These are phyloP conservation scores for Halteria grandinella DNA, from an alignment of 73 alveolate genomes.

Conservation along the genomic window DNA sequence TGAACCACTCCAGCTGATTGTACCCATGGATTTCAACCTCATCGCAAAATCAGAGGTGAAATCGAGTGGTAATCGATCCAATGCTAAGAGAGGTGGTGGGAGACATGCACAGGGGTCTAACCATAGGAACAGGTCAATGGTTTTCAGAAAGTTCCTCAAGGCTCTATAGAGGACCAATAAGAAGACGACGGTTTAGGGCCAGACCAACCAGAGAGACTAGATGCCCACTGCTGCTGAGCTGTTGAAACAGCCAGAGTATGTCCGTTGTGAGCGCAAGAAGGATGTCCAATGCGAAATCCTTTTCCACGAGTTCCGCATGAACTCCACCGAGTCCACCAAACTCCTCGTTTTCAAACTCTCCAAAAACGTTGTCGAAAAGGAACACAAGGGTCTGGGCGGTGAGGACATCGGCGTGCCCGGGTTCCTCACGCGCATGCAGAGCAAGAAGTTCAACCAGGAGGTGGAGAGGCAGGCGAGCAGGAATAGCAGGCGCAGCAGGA, in stretches of 20 bases:
- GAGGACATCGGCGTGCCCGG: no score
- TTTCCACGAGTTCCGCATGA: slow-evolving; percentile 10
- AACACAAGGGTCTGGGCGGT: no score
- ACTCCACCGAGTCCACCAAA: slow-evolving; percentile 7
- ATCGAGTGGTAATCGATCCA: neutral
- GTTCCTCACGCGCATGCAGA: no score
- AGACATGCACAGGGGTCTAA: neutral
- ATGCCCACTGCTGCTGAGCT: slow-evolving; percentile 35
- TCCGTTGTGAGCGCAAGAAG: slow-evolving; percentile 35
- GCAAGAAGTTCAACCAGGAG: no score
- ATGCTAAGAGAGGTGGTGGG: neutral
- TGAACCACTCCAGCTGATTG: slow-evolving; percentile 18
- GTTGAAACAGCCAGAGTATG: slow-evolving; percentile 28
- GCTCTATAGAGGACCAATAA: slow-evolving; percentile 15
- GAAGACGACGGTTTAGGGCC: no score
- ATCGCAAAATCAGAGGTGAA: slow-evolving; percentile 44
- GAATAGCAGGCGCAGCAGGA: no score
- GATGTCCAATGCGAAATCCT: slow-evolving; percentile 45
- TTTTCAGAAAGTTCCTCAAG: slow-evolving; percentile 35
- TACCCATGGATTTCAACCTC: slow-evolving; percentile 44
- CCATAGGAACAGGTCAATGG: slow-evolving; percentile 22
- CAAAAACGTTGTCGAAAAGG: no score
- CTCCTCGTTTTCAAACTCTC: slow-evolving; percentile 34
- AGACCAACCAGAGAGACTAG: slow-evolving; percentile 16
- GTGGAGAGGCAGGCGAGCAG: no score